phyloP scores from a whole-genome alignment of 306 rosid species.

The Mucuna pruriens region DNA sequence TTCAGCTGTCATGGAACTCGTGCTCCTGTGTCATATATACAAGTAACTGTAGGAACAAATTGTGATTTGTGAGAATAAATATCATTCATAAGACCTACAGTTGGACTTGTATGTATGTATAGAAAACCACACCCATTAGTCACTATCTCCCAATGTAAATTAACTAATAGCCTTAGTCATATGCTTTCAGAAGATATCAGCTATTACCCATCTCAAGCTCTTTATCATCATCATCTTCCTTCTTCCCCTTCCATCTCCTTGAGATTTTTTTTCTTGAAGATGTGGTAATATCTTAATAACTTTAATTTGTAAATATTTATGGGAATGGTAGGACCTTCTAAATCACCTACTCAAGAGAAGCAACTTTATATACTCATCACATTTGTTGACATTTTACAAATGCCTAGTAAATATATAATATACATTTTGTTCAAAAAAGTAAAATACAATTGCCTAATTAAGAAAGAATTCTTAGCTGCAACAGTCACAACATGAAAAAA shows the following conservation, averaged over 20 bases:
- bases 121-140: not conserved
- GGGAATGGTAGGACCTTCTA: not conserved
- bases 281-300: not conserved
- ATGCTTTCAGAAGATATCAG: not conserved
- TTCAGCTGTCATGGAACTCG: not conserved
- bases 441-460: not conserved
- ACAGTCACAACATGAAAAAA: constrained; percentile 21
- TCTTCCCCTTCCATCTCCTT: not conserved
- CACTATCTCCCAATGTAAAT: not conserved
- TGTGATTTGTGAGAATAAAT: not conserved
- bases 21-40: not conserved
- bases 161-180: not conserved
- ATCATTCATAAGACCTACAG: not conserved
- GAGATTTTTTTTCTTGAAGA: not conserved
- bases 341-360: not conserved
- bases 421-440: not conserved
- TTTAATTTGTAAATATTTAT: not conserved
- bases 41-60: not conserved
- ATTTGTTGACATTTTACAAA: not conserved
- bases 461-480: not conserved
- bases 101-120: not conserved
- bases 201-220: constrained; percentile 3
- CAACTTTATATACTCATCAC: not conserved
- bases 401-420: not conserved
- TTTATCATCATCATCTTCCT: not conserved